phyloP scores from a whole-genome alignment of 2,329 filamentous ascomycete species.

The Botrytis pseudocinerea region DNA sequence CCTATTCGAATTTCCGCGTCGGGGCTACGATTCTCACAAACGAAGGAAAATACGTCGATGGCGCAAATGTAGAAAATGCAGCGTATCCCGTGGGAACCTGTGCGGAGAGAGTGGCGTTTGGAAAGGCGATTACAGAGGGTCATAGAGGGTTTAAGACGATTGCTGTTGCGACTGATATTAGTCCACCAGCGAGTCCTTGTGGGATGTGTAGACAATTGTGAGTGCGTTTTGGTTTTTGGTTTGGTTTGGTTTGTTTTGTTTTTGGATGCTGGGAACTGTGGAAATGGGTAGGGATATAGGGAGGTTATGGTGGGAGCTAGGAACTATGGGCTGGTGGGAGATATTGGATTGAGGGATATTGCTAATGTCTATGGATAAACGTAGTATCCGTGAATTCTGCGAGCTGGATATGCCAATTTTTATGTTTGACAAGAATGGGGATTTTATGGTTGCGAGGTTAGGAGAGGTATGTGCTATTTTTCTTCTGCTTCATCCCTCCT shows the following conservation, averaged over 20 bases:
- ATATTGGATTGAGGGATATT: background rate
- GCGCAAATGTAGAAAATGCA: slow-evolving; percentile 90
- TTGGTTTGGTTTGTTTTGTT: background rate
- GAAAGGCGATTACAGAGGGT: slow-evolving; percentile 65
- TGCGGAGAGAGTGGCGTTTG: slow-evolving; percentile 88
- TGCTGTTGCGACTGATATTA: slow-evolving; percentile 80
- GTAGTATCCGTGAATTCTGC: slow-evolving; percentile 75
- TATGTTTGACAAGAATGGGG: slow-evolving; percentile 86
- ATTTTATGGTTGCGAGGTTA: slow-evolving; percentile 68
- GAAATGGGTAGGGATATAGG: background rate
- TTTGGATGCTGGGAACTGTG: background rate
- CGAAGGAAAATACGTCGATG: slow-evolving; percentile 53
- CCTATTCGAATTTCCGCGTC: slow-evolving; percentile 72
- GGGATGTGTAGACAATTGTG: slow-evolving; percentile 96
- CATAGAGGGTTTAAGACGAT: slow-evolving; percentile 67
- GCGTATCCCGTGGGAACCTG: slow-evolving; percentile 93
- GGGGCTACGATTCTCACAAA: slow-evolving; percentile 73
- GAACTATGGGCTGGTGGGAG: background rate
- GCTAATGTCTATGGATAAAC: background rate
- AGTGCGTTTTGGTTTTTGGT: slow-evolving; percentile 41
- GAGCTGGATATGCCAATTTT: slow-evolving; percentile 71
- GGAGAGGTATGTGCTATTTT: slow-evolving; percentile 55
- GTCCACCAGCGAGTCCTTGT: slow-evolving; percentile 72
- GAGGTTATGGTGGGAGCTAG: background rate
- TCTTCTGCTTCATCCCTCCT: background rate